Percentiles rank a stretch among this genome's conserved stretches.
Conservation (phyloP, 2,329 filamentous ascomycete genomes). For the Aspergillus sp. region DNA sequence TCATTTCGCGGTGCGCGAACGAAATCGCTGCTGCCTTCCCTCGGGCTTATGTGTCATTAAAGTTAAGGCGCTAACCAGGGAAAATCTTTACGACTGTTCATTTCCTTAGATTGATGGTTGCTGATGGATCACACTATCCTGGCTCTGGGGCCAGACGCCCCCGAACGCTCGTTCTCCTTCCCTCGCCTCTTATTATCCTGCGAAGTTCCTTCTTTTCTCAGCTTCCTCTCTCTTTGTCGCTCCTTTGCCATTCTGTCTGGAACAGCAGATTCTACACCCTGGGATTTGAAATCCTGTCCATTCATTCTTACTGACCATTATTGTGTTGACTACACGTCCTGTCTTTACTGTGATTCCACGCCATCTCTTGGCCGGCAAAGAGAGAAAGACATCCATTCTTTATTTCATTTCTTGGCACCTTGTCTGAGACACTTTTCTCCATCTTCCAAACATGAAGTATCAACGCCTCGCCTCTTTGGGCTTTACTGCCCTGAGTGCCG, state of each 20-base stretch:
- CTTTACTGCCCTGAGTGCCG: conserved; percentile 27
- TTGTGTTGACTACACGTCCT: conserved; percentile 24
- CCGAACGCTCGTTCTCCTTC: neutral
- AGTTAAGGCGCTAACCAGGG: conserved; percentile 7
- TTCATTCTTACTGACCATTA: conserved; percentile 26
- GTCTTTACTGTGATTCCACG: conserved; percentile 15
- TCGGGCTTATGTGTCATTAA: conserved; percentile 11
- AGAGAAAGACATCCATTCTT: conserved; percentile 13
- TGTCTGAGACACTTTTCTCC: neutral
- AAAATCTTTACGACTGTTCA: conserved; percentile 13
- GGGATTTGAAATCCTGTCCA: conserved; percentile 31
- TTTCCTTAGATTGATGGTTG: conserved; percentile 20
- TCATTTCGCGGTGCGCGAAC: conserved; percentile 23
- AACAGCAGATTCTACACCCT: conserved; percentile 26
- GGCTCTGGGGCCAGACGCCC: neutral
- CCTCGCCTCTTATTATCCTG: neutral
- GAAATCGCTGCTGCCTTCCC: conserved; percentile 8
- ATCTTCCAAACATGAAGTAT: conserved; percentile 29
- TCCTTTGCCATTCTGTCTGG: conserved; percentile 22
- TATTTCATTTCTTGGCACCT: neutral
- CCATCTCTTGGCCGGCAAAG: conserved; percentile 6
- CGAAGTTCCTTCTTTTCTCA: conserved; percentile 1
- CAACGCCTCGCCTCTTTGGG: conserved; percentile 26
- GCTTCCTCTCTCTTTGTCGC: conserved; percentile 4
- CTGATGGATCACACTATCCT: conserved; percentile 3